Evolutionary conservation across 176 grass and related monocot genomes (phyloP).

Genomic region (Rhynchospora pubera): DNA sequence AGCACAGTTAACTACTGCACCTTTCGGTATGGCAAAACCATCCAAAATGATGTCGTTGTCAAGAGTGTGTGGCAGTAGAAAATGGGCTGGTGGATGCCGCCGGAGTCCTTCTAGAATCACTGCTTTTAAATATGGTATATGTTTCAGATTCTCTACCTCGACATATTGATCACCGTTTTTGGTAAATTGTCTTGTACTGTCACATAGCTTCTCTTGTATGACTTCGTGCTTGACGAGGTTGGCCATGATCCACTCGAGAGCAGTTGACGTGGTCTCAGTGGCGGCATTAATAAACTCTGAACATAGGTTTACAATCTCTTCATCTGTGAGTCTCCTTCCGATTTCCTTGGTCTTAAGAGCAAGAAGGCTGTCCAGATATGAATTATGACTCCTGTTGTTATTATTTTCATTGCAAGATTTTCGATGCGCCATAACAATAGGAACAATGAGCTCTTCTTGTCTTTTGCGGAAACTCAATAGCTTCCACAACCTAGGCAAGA

Average conservation of each 20-base stretch:
- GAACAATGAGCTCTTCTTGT: conserved; percentile 29
- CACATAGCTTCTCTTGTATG: conserved; percentile 38
- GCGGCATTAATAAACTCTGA: conserved; percentile 46
- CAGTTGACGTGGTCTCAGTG: conserved; percentile 33
- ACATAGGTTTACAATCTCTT: conserved; percentile 38
- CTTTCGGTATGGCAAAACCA: conserved; percentile 39
- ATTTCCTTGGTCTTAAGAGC: conserved; percentile 23
- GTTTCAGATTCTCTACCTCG: conserved; percentile 6
- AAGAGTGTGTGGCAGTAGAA: conserved; percentile 46
- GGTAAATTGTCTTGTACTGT: conserved; percentile 7
- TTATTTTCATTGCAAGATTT: conserved; percentile 15
- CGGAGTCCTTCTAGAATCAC: conserved; percentile 56
- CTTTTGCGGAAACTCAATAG: conserved; percentile 11
- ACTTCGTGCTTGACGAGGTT: conserved; percentile 35
- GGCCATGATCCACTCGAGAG: conserved; percentile 73
- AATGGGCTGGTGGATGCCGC: conserved; percentile 41
- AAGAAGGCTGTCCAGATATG: conserved; percentile 45
- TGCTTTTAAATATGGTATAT: conserved; percentile 52
- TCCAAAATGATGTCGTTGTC: conserved; percentile 15
- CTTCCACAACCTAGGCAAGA: conserved; percentile 28
- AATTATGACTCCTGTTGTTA: background rate
- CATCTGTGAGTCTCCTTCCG: conserved; percentile 25
- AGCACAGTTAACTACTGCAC: conserved; percentile 36
- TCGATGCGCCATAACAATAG: background rate
- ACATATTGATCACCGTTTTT: background rate